Evolutionary conservation across 2,329 filamentous ascomycete species (phyloP).

Genomic region (Ophioceras dolichostomum): DNA sequence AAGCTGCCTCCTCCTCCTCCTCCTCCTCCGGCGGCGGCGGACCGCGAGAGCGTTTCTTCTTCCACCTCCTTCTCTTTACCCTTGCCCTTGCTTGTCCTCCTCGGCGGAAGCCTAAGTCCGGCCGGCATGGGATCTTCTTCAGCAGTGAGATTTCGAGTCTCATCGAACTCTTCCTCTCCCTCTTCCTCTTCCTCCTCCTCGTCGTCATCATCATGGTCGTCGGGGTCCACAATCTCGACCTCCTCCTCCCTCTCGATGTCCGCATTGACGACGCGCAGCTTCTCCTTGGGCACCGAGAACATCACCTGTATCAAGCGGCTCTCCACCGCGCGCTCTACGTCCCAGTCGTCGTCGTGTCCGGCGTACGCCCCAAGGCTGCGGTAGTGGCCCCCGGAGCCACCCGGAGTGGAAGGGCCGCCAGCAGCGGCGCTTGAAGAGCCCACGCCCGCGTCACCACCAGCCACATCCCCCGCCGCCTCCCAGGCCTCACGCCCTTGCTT

Average conservation of each 20-base stretch:
- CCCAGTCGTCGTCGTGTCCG: constrained; percentile 52
- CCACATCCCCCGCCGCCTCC: constrained; percentile 24
- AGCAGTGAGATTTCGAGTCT: no score
- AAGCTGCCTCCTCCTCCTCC: no score
- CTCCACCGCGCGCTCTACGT: constrained; percentile 62
- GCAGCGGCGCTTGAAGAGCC: no score
- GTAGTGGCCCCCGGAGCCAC: no score
- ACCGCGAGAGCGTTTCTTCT: no score
- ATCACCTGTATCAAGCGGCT: constrained; percentile 67
- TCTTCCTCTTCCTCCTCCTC: not conserved
- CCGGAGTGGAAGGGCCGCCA: no score
- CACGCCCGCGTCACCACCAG: constrained; percentile 9
- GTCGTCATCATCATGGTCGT: constrained; percentile 1
- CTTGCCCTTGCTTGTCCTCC: not conserved
- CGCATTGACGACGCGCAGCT: constrained; percentile 79
- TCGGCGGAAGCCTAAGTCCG: not conserved
- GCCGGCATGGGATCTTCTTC: not conserved
- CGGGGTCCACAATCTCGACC: constrained; percentile 5
- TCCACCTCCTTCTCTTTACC: no score
- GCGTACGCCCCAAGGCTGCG: constrained; percentile 20
- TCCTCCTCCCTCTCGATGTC: constrained; percentile 30
- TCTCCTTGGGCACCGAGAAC: constrained; percentile 86
- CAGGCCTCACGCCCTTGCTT: constrained; percentile 45
- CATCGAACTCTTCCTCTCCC: not conserved
- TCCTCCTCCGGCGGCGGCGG: no score